phyloP scores from a whole-genome alignment of 2,329 filamentous ascomycete species.

The Aspergillus fijiensis region DNA sequence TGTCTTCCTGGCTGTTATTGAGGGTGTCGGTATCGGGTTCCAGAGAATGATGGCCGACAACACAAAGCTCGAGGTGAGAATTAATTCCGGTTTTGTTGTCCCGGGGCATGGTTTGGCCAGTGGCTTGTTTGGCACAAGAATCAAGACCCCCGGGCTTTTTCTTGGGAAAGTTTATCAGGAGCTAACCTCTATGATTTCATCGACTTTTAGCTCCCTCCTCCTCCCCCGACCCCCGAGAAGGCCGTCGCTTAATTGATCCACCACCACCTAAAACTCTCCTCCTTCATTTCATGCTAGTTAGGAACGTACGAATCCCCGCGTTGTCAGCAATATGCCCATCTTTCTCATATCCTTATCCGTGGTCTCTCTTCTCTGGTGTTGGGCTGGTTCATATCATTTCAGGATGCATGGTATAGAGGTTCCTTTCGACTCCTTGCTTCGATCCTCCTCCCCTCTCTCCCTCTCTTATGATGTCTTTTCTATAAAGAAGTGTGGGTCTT shows the following conservation, averaged over 20 bases:
- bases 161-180: background rate
- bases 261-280: background rate
- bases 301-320: constrained; percentile 15
- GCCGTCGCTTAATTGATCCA: constrained; percentile 33
- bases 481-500: constrained; percentile 30
- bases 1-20: constrained; percentile 89
- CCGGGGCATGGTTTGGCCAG: background rate
- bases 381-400: constrained; percentile 33
- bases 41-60: constrained; percentile 90
- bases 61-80: constrained; percentile 72
- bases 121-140: background rate
- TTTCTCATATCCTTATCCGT: constrained; percentile 27
- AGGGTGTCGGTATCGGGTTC: constrained; percentile 95
- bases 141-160: no score
- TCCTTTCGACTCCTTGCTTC: constrained; percentile 26
- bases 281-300: constrained; percentile 8
- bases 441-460: constrained; percentile 19
- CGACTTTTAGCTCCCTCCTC: constrained; percentile 34
- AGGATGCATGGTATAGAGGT: constrained; percentile 40
- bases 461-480: constrained; percentile 23
- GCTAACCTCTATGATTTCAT: constrained; percentile 10
- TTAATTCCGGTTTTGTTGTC: background rate
- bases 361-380: constrained; percentile 43
- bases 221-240: constrained; percentile 38
- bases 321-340: constrained; percentile 22